Conservation (phyloP, 352 stramenopile genomes). For the Thraustochytrium sp. region DNA sequence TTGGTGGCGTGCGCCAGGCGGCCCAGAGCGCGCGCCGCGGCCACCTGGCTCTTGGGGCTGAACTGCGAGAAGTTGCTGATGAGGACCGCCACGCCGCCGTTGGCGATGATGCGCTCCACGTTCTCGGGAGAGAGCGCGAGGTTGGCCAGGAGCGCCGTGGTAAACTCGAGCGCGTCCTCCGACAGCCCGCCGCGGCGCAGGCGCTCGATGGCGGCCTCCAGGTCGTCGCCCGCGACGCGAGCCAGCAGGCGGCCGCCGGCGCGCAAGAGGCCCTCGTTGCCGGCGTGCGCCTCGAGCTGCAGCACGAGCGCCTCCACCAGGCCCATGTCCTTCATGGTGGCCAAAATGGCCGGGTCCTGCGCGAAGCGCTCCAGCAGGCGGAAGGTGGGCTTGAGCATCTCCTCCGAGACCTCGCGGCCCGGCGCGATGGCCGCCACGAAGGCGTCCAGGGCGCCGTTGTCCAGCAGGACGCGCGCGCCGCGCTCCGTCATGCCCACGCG, state of each 20-base stretch:
- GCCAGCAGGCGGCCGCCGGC: slow-evolving; percentile 42
- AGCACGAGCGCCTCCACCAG: slow-evolving; percentile 38
- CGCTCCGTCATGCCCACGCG: slow-evolving; percentile 37
- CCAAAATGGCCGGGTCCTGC: slow-evolving; percentile 7
- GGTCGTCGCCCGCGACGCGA: slow-evolving; percentile 43
- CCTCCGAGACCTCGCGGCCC: not conserved
- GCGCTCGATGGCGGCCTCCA: slow-evolving; percentile 35
- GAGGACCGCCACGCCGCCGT: slow-evolving; percentile 37
- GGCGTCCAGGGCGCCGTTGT: slow-evolving; percentile 33
- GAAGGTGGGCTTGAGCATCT: slow-evolving; percentile 47
- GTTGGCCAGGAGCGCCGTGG: slow-evolving; percentile 43
- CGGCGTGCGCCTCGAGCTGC: slow-evolving; percentile 45
- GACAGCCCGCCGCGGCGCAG: slow-evolving; percentile 37
- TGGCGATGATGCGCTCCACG: slow-evolving; percentile 37
- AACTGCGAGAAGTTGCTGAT: slow-evolving; percentile 36
- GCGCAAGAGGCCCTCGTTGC: slow-evolving; percentile 43
- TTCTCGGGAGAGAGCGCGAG: slow-evolving; percentile 46
- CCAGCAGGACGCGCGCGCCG: slow-evolving; percentile 33
- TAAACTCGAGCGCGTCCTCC: slow-evolving; percentile 41
- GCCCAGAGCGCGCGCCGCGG: slow-evolving; percentile 35
- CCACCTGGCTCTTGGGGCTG: slow-evolving; percentile 41
- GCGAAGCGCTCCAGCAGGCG: slow-evolving; percentile 44
- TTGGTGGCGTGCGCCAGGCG: slow-evolving; percentile 38
- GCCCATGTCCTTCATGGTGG: slow-evolving; percentile 44
- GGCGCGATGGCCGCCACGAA: slow-evolving; percentile 29